Conservation (phyloP, 176 grass and related monocot species). For the Oryza longistaminata region DNA sequence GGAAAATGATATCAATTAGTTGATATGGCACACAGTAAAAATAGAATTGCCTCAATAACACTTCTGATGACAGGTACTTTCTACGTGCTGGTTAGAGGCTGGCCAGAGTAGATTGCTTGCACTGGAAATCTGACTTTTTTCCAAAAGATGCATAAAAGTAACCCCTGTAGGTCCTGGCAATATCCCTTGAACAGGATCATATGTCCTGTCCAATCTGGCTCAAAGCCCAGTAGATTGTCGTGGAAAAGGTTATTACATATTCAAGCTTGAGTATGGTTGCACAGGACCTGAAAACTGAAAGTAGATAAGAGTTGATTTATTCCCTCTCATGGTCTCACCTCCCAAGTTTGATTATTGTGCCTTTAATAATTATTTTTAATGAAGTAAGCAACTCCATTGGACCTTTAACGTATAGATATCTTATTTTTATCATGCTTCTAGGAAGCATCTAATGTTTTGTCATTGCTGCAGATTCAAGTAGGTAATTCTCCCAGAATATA, state of each 20-base stretch:
- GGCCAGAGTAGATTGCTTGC: not conserved
- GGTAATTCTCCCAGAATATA: constrained; percentile 92
- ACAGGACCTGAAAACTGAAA: not conserved
- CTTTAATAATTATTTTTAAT: not conserved
- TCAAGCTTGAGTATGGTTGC: constrained; percentile 9
- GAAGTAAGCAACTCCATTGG: constrained; percentile 5
- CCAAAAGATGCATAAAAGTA: not conserved
- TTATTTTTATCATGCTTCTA: constrained; percentile 22
- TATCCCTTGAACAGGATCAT: constrained; percentile 18
- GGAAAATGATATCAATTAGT: not conserved
- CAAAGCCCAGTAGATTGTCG: not conserved
- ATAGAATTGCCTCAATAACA: not conserved
- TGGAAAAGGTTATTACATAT: constrained; percentile 5
- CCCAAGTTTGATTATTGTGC: not conserved
- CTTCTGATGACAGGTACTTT: not conserved
- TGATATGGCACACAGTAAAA: constrained; percentile 6
- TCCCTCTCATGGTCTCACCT: not conserved
- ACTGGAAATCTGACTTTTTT: not conserved
- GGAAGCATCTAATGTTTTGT: constrained; percentile 31
- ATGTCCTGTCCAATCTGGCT: not conserved
- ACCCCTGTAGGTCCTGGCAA: not conserved
- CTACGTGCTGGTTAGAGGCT: not conserved
- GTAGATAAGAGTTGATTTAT: constrained; percentile 19
- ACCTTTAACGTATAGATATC: not conserved
- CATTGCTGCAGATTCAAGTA: constrained; percentile 77